Evolutionary conservation across 148 eudicot genomes (phyloP).

Genomic region (Rhododendron ferrugineum): DNA sequence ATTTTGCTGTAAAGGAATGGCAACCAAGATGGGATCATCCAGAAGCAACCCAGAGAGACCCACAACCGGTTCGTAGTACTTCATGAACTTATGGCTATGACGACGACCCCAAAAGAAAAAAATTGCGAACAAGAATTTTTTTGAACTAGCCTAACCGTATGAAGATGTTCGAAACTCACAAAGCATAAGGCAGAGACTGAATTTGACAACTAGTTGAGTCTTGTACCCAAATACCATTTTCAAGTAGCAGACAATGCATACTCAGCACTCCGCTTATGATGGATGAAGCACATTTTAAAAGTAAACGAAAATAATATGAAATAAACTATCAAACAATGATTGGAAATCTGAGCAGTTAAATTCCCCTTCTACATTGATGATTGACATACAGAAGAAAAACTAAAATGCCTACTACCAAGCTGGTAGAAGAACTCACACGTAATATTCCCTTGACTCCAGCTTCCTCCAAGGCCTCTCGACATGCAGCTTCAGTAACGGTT

Average conservation of each 20-base stretch:
- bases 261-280: not conserved
- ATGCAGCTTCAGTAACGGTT: conserved; percentile 17
- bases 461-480: conserved; percentile 25
- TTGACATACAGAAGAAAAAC: not conserved
- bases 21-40: not conserved
- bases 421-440: conserved; percentile 14
- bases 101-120: not conserved
- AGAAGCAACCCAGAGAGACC: not conserved
- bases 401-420: not conserved
- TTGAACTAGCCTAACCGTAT: not conserved
- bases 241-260: not conserved
- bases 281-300: not conserved
- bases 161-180: not conserved
- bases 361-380: not conserved
- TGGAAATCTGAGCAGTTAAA: not conserved
- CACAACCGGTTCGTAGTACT: not conserved
- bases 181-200: not conserved
- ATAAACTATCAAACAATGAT: not conserved
- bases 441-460: conserved; percentile 25
- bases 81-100: not conserved
- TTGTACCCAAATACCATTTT: not conserved
- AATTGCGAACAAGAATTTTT: not conserved
- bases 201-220: not conserved
- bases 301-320: not conserved
- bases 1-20: not conserved